Conservation (phyloP, 2,329 filamentous ascomycete genomes). For the Ascochyta rabiei region DNA sequence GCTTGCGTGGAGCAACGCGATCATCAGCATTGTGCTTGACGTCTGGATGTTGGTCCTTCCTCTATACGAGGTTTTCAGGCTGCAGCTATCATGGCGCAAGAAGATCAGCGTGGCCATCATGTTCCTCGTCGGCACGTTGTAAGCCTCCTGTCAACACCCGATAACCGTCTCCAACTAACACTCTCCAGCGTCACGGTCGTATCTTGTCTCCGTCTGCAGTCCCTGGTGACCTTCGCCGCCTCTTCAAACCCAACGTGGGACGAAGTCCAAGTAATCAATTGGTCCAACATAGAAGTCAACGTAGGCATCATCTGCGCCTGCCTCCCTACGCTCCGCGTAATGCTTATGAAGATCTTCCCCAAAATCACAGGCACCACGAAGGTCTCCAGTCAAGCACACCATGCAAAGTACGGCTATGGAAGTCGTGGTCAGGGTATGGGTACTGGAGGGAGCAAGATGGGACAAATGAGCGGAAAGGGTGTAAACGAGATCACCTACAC, state of each 20-base stretch:
- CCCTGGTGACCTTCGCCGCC: constrained; percentile 51
- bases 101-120: constrained; percentile 47
- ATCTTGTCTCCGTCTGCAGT: constrained; percentile 53
- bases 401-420: constrained; percentile 11
- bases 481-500: constrained; percentile 14
- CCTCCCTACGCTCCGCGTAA: constrained; percentile 50
- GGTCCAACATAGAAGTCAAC: constrained; percentile 53
- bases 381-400: constrained; percentile 12
- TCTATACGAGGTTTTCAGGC: constrained; percentile 38
- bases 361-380: constrained; percentile 44
- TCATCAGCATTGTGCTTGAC: constrained; percentile 42
- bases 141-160: constrained; percentile 43
- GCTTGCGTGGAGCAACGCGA: constrained; percentile 42
- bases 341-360: constrained; percentile 48
- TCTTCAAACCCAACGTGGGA: constrained; percentile 52
- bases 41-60: constrained; percentile 44
- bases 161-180: constrained; percentile 2
- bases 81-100: constrained; percentile 45
- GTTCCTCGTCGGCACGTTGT: constrained; percentile 50
- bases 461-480: constrained; percentile 3
- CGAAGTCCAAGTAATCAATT: constrained; percentile 49
- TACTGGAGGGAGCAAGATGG: constrained; percentile 3
- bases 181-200: constrained; percentile 49
- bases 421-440: constrained; percentile 4
- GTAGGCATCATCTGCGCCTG: constrained; percentile 55